Base-by-base conservation (phyloP, 1,139 yeast genomes). In the Zygoascus meyerae region DNA sequence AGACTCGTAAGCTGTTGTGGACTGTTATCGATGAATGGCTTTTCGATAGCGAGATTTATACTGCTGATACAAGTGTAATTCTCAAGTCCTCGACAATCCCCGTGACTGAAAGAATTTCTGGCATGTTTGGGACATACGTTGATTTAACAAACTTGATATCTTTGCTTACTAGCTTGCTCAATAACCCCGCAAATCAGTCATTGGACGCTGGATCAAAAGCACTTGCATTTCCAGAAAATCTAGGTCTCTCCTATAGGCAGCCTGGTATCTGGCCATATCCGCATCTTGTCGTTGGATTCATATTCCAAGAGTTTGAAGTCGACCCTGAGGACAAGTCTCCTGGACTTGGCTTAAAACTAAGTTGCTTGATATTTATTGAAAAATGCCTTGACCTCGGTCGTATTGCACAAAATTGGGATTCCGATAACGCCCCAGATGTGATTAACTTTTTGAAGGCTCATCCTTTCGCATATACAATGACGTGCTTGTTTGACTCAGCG, bases 221-320 rank as follows among this genome's bases (percentile, higher is more conserved):
- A 5, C 61, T 77, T n/a, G 72, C 81, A 11, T 85, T 74, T 56
- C 95, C 95, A 1, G 62, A 71, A 7, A 78, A 76, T 48, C 64
- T 87, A 28, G 95, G 96, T 0, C 64, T 63, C 12, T 71, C 73
- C 1, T 77, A 81, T 54, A 73, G 95, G 57, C 77, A 73, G 42
- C 69, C 69, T 6, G 95, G 96, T 2, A 66, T 87, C 9, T 80
- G 90, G 79, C 90, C 95, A 2, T 90, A 89, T 57, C 67, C 86
- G 46, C 94, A 86, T 50, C 87, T 78, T 56, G 62, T 87, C 21
- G 63, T 85, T 35, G 66, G 73, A n/a, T 85, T 83, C 38, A 78
- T 87, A 0, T 78, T 90, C 55, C 65, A 77, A 0, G 55, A 55
- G 0, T 46, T 53, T 68, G 3, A 62, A 59, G 18, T 59, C 71